phyloP scores from a whole-genome alignment of 2,329 filamentous ascomycete species.

The Botrytis tulipae region DNA sequence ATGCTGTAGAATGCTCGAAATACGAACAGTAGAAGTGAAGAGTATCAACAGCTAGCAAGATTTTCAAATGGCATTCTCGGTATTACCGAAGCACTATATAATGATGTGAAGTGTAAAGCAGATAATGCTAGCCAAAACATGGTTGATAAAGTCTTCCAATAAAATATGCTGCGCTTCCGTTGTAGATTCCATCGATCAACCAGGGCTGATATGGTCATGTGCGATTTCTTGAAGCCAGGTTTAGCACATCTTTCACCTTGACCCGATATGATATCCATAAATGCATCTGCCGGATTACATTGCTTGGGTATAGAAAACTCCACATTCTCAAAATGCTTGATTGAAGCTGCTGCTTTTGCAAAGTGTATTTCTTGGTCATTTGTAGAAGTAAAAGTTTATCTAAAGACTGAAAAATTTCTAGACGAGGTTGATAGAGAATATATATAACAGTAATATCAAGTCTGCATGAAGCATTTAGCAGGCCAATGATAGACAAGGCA shows the following conservation, averaged over 20 bases:
- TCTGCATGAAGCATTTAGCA: conserved; percentile 1
- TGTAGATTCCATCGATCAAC: background rate
- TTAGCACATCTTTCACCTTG: background rate
- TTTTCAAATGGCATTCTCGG: no score
- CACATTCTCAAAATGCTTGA: background rate
- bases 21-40: background rate
- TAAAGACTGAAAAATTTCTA: background rate
- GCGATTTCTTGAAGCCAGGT: background rate
- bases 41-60: background rate
- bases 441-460: background rate
- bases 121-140: no score
- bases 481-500: background rate
- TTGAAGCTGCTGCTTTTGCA: background rate
- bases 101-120: no score
- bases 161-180: background rate
- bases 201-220: background rate
- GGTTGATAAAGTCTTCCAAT: no score
- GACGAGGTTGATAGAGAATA: background rate
- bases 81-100: no score
- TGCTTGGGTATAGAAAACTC: background rate
- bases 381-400: background rate
- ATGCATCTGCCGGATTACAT: background rate
- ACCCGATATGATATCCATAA: background rate
- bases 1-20: background rate
- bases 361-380: background rate